phyloP scores from a whole-genome alignment of 106 monocot genomes.

The Dendrobium catenatum region DNA sequence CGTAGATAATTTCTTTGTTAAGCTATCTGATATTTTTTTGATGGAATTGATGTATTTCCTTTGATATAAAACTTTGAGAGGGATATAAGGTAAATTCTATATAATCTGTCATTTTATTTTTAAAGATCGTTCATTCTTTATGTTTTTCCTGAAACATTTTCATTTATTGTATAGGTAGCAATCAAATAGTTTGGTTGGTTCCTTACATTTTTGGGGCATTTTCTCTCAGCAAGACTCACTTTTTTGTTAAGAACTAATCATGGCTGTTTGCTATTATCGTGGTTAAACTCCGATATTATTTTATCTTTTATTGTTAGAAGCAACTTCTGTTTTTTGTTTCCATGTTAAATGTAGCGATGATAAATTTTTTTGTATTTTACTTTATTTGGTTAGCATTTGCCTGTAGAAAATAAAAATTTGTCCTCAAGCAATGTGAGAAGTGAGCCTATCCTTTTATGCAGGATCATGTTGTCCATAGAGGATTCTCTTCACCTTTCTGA shows the following conservation, averaged over 20 bases:
- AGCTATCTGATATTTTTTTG: background rate
- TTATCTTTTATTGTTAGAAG: background rate
- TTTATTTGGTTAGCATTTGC: background rate
- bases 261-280: background rate
- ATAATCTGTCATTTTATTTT: conserved; percentile 3
- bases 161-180: background rate
- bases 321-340: background rate
- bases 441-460: conserved; percentile 23
- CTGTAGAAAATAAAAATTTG: background rate
- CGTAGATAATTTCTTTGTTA: background rate
- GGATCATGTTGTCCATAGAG: conserved; percentile 61
- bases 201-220: background rate
- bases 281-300: background rate
- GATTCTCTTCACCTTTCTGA: conserved; percentile 69
- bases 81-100: background rate
- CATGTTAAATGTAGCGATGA: background rate
- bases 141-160: background rate
- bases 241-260: background rate
- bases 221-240: conserved; percentile 1
- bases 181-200: background rate
- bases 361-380: background rate
- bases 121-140: background rate
- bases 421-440: background rate
- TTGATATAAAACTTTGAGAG: background rate
- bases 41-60: background rate